Evolutionary conservation across 1,139 yeast genomes (phyloP).

Genomic region (Debaryomyces sp.): DNA sequence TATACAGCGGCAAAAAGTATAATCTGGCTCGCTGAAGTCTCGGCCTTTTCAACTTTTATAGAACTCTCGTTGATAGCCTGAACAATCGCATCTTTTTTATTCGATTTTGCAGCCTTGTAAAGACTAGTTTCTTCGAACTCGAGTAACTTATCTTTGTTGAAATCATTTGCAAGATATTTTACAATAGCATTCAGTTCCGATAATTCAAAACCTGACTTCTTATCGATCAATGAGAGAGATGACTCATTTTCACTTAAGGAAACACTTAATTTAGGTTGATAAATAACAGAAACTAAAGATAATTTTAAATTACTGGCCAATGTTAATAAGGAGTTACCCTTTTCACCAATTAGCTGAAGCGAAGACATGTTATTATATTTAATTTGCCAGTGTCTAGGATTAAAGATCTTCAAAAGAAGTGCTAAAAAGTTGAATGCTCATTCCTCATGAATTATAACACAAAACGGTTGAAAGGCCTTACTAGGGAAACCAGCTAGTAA

Average conservation of each 20-base stretch:
- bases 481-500: neutral
- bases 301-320: slow-evolving; percentile 62
- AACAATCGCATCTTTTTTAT: slow-evolving; percentile 27
- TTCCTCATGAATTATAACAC: slow-evolving; percentile 8
- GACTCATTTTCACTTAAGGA: slow-evolving; percentile 36
- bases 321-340: slow-evolving; percentile 39
- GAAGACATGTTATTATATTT: slow-evolving; percentile 14
- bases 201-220: slow-evolving; percentile 50
- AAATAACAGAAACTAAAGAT: slow-evolving; percentile 52
- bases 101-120: slow-evolving; percentile 35
- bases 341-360: slow-evolving; percentile 45
- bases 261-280: slow-evolving; percentile 32
- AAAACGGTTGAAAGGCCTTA: neutral
- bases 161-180: slow-evolving; percentile 61
- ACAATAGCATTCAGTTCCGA: slow-evolving; percentile 84
- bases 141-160: slow-evolving; percentile 27
- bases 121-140: slow-evolving; percentile 34
- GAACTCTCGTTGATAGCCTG: slow-evolving; percentile 13
- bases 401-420: neutral
- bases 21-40: slow-evolving; percentile 43
- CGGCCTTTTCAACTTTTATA: slow-evolving; percentile 20
- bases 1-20: slow-evolving; percentile 49
- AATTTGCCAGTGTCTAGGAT: neutral
- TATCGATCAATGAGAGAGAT: slow-evolving; percentile 35
- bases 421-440: neutral